Evolutionary conservation across 1,284 basidiomycete genomes (phyloP).

Genomic region (Trichosporon asahii): DNA sequence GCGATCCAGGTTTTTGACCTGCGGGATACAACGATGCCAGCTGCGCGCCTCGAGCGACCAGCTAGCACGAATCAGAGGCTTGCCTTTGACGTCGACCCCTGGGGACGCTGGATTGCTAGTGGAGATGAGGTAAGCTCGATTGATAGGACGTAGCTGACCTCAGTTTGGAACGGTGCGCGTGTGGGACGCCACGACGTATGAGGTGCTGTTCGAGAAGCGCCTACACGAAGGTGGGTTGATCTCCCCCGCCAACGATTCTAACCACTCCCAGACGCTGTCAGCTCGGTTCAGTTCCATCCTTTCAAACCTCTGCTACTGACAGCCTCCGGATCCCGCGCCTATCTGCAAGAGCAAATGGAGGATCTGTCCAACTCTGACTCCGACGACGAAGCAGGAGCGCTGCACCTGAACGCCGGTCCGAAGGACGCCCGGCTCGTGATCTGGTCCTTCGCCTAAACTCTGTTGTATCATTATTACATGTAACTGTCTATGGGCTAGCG

Average conservation of each 20-base stretch:
- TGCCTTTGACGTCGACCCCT: constrained; percentile 70
- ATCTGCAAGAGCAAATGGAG: constrained; percentile 14
- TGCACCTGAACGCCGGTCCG: background rate
- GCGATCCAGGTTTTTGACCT: constrained; percentile 74
- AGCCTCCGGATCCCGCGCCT: constrained; percentile 33
- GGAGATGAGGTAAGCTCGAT: constrained; percentile 63
- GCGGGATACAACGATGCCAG: constrained; percentile 56
- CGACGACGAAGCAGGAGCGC: background rate
- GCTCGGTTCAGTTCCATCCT: constrained; percentile 46
- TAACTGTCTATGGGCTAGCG: background rate
- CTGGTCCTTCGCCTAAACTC: constrained; percentile 11
- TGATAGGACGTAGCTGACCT: background rate
- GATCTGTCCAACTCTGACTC: constrained; percentile 12
- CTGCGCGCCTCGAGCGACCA: constrained; percentile 29
- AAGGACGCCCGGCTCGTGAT: constrained; percentile 15
- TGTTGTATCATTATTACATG: constrained; percentile 12
- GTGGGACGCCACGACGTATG: constrained; percentile 38
- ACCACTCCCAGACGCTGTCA: constrained; percentile 37
- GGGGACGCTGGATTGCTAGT: constrained; percentile 64
- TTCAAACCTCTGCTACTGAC: constrained; percentile 40
- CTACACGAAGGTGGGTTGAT: constrained; percentile 24
- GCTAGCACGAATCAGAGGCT: constrained; percentile 69
- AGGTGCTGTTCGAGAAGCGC: constrained; percentile 19
- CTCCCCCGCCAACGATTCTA: background rate
- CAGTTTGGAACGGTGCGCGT: constrained; percentile 39